A percentile compares a stretch with the other conserved stretches of the same genome.
These are phyloP conservation scores for Kockovaella imperatae DNA, from an alignment of 768 basidiomycete genomes.

Conservation along the genomic window DNA sequence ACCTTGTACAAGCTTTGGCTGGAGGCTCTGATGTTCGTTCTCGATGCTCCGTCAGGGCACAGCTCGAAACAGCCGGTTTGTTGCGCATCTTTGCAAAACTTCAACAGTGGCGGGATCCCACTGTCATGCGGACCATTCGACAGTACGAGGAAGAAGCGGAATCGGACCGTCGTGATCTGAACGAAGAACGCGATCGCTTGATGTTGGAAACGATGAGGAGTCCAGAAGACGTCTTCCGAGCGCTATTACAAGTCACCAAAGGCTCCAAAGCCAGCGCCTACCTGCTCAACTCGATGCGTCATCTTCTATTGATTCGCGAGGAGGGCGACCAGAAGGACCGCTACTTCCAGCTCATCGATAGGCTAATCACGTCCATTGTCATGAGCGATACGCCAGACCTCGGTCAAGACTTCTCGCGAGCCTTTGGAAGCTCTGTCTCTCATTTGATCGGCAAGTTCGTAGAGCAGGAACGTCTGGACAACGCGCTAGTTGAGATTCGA, in stretches of 20 bases:
- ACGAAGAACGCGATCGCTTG: slow-evolving; percentile 66
- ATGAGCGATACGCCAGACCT: slow-evolving; percentile 73
- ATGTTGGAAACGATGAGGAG: slow-evolving; percentile 68
- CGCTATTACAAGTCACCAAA: slow-evolving; percentile 66
- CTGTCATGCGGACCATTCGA: slow-evolving; percentile 61
- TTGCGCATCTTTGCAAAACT: slow-evolving; percentile 64
- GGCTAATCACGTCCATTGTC: slow-evolving; percentile 80
- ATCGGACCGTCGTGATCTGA: slow-evolving; percentile 65
- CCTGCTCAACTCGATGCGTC: slow-evolving; percentile 89
- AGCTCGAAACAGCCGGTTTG: slow-evolving; percentile 84
- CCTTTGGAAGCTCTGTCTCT: slow-evolving; percentile 82
- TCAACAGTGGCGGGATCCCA: slow-evolving; percentile 56
- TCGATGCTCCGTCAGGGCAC: slow-evolving; percentile 65
- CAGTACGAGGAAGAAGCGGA: slow-evolving; percentile 58
- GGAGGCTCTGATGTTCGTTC: slow-evolving; percentile 22
- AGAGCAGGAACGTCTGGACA: slow-evolving; percentile 73
- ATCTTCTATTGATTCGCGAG: slow-evolving; percentile 79
- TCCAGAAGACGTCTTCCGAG: slow-evolving; percentile 79
- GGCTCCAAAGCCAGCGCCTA: slow-evolving; percentile 72
- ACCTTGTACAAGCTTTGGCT: slow-evolving; percentile 19
- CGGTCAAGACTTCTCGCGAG: slow-evolving; percentile 64
- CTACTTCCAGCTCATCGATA: slow-evolving; percentile 85
- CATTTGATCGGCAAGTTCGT: slow-evolving; percentile 81
- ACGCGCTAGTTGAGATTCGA: slow-evolving; percentile 67
- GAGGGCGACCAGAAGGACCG: slow-evolving; percentile 76